Evolutionary conservation across 306 rosid species (phyloP).

Genomic region (Benincasa hispida): DNA sequence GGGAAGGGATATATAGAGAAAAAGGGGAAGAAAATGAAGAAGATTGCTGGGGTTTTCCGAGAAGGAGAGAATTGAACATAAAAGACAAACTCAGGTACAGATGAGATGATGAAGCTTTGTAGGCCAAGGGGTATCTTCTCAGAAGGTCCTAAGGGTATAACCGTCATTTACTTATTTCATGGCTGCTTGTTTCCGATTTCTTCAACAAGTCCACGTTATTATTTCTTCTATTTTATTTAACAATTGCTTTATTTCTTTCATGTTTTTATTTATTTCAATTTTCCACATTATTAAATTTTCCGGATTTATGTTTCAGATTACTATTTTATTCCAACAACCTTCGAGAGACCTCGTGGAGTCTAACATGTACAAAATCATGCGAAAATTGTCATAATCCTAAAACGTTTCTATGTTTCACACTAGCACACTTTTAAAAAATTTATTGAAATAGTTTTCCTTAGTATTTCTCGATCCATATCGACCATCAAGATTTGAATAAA

Average conservation of each 20-base stretch:
- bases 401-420: too few relatives aligned
- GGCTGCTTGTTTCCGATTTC: background rate
- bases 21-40: background rate
- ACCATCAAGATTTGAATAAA: too few relatives aligned
- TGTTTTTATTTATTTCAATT: background rate
- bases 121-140: background rate
- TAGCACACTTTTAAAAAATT: too few relatives aligned
- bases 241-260: background rate
- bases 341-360: too few relatives aligned
- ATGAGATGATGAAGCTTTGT: background rate
- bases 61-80: conserved; percentile 40
- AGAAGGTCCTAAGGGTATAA: background rate
- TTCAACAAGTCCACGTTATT: background rate
- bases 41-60: conserved; percentile 28
- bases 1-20: background rate
- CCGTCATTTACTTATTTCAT: background rate
- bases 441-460: too few relatives aligned
- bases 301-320: background rate
- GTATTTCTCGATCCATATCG: too few relatives aligned
- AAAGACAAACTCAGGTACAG: conserved; percentile 50
- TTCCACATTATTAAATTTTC: too few relatives aligned
- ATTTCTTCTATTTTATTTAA: background rate
- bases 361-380: too few relatives aligned
- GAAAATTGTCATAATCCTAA: too few relatives aligned
- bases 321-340: background rate